These are phyloP conservation scores for Mesembryanthemum crystallinum DNA, from an alignment of 148 eudicot genomes.

Conservation along the genomic window DNA sequence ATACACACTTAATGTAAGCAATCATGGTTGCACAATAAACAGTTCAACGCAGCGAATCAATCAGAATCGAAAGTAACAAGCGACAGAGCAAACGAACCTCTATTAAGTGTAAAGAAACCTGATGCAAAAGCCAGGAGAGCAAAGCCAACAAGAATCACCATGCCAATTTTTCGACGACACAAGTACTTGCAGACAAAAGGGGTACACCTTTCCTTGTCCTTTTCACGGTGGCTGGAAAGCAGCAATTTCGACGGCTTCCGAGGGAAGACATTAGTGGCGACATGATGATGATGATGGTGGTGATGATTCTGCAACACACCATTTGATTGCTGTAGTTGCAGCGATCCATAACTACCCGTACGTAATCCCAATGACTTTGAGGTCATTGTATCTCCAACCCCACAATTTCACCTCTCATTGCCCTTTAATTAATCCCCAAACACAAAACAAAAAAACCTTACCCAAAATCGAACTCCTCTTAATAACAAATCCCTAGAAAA, in stretches of 20 bases:
- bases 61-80: not conserved
- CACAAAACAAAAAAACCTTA: not conserved
- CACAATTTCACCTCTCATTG: constrained; percentile 51
- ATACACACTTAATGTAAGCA: not conserved
- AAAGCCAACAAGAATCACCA: constrained; percentile 64
- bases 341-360: constrained; percentile 65
- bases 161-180: constrained; percentile 59
- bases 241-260: constrained; percentile 59
- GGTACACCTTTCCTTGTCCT: constrained; percentile 75
- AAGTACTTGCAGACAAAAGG: constrained; percentile 46
- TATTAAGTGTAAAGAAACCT: constrained; percentile 50
- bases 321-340: constrained; percentile 59
- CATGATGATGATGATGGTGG: too few relatives aligned
- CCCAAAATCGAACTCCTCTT: not conserved
- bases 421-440: constrained; percentile 31
- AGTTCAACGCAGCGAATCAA: not conserved
- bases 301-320: constrained; percentile 50
- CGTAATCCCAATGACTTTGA: constrained; percentile 73
- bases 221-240: constrained; percentile 63
- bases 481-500: not conserved
- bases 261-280: constrained; percentile 30
- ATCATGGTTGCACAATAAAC: not conserved
- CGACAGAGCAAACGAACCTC: constrained; percentile 44
- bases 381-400: constrained; percentile 75
- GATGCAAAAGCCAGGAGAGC: constrained; percentile 58